Evolutionary conservation across 495 filamentous ascomycete species (phyloP).

Genomic region (Wilcoxina mikolae): DNA sequence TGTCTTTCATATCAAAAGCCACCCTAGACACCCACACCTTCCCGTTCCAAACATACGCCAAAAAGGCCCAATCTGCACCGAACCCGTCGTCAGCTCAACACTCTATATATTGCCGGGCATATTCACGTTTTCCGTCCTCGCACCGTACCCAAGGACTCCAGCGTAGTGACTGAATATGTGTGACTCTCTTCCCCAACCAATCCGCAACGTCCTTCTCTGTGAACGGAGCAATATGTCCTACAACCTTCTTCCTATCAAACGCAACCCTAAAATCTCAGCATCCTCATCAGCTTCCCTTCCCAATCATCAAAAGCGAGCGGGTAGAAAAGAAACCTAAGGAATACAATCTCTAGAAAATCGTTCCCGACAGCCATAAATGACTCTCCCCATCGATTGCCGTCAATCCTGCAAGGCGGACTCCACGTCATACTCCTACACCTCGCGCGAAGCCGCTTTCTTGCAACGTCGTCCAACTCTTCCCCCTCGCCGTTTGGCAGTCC

Average conservation of each 20-base stretch:
- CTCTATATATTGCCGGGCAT: neutral
- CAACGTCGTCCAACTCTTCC: neutral
- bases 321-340: conserved; percentile 19
- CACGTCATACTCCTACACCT: conserved; percentile 30
- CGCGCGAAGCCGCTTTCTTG: conserved; percentile 18
- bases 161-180: conserved; percentile 26
- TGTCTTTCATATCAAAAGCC: conserved; percentile 15
- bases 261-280: conserved; percentile 14
- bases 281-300: conserved; percentile 1
- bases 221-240: conserved; percentile 19
- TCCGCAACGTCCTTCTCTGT: conserved; percentile 12
- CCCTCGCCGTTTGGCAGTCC: neutral
- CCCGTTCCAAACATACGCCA: conserved; percentile 29
- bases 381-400: conserved; percentile 13
- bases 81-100: neutral
- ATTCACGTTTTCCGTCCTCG: conserved; percentile 15
- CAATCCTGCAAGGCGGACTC: conserved; percentile 19
- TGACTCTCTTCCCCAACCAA: conserved; percentile 14
- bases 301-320: conserved; percentile 9
- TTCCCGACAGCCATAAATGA: conserved; percentile 33
- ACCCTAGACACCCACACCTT: conserved; percentile 20
- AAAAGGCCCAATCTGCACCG: conserved; percentile 22
- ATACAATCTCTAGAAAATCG: conserved; percentile 32
- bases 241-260: conserved; percentile 23
- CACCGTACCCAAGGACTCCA: conserved; percentile 31